phyloP scores from a whole-genome alignment of 768 basidiomycete genomes.

The Suillus plorans region DNA sequence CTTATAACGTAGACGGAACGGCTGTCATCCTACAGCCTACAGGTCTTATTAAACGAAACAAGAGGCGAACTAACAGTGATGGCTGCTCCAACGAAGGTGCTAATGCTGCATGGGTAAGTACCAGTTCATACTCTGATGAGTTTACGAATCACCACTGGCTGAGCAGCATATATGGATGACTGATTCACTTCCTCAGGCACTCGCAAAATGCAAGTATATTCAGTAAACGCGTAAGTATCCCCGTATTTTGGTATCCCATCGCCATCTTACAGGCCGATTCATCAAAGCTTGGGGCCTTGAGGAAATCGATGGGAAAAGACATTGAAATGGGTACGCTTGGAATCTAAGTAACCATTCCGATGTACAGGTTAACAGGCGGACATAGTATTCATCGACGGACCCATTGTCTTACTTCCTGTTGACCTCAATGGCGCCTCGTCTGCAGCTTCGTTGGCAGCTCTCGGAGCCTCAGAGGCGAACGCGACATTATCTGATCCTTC shows the following conservation, averaged over 20 bases:
- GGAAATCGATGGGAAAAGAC: slow-evolving; percentile 64
- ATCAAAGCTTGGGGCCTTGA: slow-evolving; percentile 64
- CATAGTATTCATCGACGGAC: slow-evolving; percentile 74
- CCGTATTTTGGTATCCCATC: not conserved
- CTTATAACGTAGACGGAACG: not conserved
- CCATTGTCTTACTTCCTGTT: slow-evolving; percentile 62
- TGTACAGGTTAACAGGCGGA: not conserved
- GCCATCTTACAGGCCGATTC: not conserved
- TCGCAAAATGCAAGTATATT: slow-evolving; percentile 71
- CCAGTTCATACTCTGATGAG: not conserved
- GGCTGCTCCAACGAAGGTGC: slow-evolving; percentile 33
- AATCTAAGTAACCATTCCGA: not conserved
- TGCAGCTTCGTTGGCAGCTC: slow-evolving; percentile 26
- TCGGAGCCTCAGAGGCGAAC: slow-evolving; percentile 41
- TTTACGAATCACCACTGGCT: not conserved
- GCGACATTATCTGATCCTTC: slow-evolving; percentile 45
- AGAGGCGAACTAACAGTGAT: slow-evolving; percentile 10
- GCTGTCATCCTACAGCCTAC: not conserved
- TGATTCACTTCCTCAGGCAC: slow-evolving; percentile 41
- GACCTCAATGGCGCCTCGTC: slow-evolving; percentile 46
- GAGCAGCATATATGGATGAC: slow-evolving; percentile 5
- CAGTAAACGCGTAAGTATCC: slow-evolving; percentile 60
- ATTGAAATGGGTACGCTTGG: slow-evolving; percentile 57
- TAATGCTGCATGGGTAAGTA: slow-evolving; percentile 47
- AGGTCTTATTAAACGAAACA: not conserved